Conservation (phyloP, 129 eudicot genomes). For the Flaveria sonorensis region DNA sequence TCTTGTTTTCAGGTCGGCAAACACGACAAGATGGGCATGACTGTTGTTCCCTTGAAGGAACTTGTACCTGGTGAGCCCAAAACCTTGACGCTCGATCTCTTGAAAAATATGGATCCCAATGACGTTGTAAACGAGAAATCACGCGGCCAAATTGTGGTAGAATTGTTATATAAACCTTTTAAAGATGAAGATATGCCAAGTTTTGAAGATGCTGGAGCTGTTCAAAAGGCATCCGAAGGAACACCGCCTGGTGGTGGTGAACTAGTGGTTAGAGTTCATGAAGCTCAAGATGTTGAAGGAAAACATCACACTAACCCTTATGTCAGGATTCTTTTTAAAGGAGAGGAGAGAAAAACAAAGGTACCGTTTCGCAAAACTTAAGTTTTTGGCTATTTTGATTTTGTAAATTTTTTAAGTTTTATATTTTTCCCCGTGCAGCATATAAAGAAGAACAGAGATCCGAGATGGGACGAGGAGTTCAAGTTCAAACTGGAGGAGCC, state of each 20-base stretch:
- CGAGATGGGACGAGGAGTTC: slow-evolving; percentile 96
- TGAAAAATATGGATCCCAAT: slow-evolving; percentile 74
- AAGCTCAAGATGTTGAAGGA: slow-evolving; percentile 97
- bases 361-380: slow-evolving; percentile 29
- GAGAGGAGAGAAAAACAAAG: slow-evolving; percentile 96
- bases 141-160: slow-evolving; percentile 81
- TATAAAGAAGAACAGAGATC: slow-evolving; percentile 90
- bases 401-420: background rate
- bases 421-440: slow-evolving; percentile 42
- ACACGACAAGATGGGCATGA: slow-evolving; percentile 97
- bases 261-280: slow-evolving; percentile 78
- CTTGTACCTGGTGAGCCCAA: slow-evolving; percentile 78
- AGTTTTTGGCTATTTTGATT: background rate
- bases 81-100: slow-evolving; percentile 63
- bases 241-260: slow-evolving; percentile 90
- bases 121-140: slow-evolving; percentile 80
- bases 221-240: slow-evolving; percentile 86
- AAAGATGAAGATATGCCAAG: slow-evolving; percentile 69
- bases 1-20: slow-evolving; percentile 64
- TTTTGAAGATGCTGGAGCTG: slow-evolving; percentile 52
- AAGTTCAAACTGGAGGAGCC: slow-evolving; percentile 78
- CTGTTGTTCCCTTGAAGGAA: slow-evolving; percentile 68
- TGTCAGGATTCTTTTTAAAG: slow-evolving; percentile 69
- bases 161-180: slow-evolving; percentile 82
- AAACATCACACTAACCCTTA: slow-evolving; percentile 93